These are phyloP conservation scores for Leishmania aethiopica DNA, from an alignment of 208 protist genomes.

Conservation along the genomic window DNA sequence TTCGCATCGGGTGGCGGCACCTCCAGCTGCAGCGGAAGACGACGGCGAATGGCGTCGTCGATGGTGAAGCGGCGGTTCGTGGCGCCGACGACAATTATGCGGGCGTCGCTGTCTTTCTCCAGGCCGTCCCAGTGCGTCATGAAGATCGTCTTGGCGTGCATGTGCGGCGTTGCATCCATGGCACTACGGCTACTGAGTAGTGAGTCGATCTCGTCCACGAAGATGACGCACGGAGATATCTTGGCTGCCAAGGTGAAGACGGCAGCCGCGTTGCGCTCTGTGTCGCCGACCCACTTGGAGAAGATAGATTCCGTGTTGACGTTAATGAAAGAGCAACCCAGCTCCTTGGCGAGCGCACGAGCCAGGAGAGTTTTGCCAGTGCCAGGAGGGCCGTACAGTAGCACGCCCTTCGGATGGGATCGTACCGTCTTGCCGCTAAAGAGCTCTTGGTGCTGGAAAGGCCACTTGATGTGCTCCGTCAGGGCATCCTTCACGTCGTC, in stretches of 20 bases:
- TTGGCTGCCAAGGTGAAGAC: constrained; percentile 88
- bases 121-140: constrained; percentile 93
- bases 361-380: constrained; percentile 99
- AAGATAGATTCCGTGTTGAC: constrained; percentile 93
- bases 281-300: constrained; percentile 95
- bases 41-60: constrained; percentile 91
- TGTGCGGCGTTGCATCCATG: constrained; percentile 66
- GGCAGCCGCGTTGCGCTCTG: constrained; percentile 95
- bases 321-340: constrained; percentile 99
- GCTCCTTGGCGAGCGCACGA: constrained; percentile 98
- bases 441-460: constrained; percentile 77
- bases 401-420: constrained; percentile 98
- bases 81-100: constrained; percentile 89
- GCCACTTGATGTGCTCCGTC: constrained; percentile 87
- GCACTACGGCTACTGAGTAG: constrained; percentile 84
- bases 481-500: constrained; percentile 79
- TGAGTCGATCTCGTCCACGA: constrained; percentile 93
- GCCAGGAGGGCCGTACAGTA: constrained; percentile 99
- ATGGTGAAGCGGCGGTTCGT: constrained; percentile 92
- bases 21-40: constrained; percentile 88
- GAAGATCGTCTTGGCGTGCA: constrained; percentile 91
- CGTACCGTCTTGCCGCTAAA: constrained; percentile 78
- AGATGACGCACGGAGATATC: constrained; percentile 88
- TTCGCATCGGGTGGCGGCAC: constrained; percentile 68
- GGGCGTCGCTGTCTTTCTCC: constrained; percentile 28